Evolutionary conservation across 1,284 basidiomycete genomes (phyloP), one percentile per base, ranked within the genome.

Genomic region (Ceratobasidium sp.): DNA sequence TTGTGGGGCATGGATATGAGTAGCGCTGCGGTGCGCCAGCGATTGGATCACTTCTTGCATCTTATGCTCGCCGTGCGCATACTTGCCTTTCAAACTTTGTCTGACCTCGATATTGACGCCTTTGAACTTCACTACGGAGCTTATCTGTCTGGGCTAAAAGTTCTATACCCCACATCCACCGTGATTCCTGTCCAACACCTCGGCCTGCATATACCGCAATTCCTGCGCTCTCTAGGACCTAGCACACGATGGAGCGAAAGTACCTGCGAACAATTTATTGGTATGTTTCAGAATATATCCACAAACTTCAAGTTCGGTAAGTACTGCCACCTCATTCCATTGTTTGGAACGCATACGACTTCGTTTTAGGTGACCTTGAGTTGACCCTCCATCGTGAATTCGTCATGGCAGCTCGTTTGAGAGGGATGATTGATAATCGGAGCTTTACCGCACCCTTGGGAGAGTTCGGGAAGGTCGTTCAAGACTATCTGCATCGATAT

Each of bases 181-280:
- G 33, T 73, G 2, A 16, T 46, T n/a, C 62, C 72, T 2, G 58
- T 48, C 12, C 72, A 67, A 18, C 73, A 73, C 42, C 36, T 73
- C 3, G 38, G 61, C 2, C 53, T 69, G 12, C 73, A 74, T 60
- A 28, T 74, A 21, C 28, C 53, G 5, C 8, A 48, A 6, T 73
- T 67, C 51, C 16, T 74, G 18, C 23, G 44, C 8, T 9, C 28
- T n/a, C 59, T 66, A 21, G 73, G 73, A 1, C 73, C 73, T 28
- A 16, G 25, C 46, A 72, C 49, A 6, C 56, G 40, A 9, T 62
- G 14, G 9, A 62, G 42, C 44, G 44, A 62, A 33, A 62, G 30
- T 49, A 63, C 73, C 2, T 59, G 38, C 44, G 72, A 74, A 44
- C 30, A 63, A 25, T 61, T 73, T 23, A 74, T 62, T 21, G 63